These are phyloP conservation scores for Nannochloris sp. DNA, from an alignment of 139 green algal species.

Conservation along the genomic window DNA sequence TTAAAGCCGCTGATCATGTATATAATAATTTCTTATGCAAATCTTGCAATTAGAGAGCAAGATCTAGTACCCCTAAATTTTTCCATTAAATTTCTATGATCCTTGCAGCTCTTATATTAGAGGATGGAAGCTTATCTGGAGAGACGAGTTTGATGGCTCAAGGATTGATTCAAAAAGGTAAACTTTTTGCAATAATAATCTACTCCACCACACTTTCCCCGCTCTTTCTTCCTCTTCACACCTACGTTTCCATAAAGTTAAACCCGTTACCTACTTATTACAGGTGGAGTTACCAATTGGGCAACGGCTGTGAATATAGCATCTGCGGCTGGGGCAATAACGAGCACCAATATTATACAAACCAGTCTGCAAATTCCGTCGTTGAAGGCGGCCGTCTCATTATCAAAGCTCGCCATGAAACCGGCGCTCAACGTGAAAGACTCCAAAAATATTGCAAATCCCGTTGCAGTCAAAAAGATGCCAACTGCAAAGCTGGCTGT, in stretches of 20 bases:
- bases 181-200: no score
- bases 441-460: slow-evolving; percentile 1
- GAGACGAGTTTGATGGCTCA: neutral
- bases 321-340: slow-evolving; percentile 5
- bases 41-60: neutral
- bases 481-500: neutral
- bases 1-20: neutral
- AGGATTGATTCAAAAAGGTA: no score
- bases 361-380: neutral
- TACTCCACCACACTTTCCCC: no score
- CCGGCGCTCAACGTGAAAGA: neutral
- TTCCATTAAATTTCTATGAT: neutral
- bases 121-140: neutral
- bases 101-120: neutral
- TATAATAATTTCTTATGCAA: neutral
- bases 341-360: slow-evolving; percentile 8
- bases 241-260: no score
- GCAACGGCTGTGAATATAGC: slow-evolving; percentile 3
- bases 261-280: no score
- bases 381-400: neutral
- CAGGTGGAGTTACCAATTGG: neutral
- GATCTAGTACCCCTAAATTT: neutral
- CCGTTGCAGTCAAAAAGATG: neutral
- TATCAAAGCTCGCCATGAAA: neutral
- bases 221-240: no score